phyloP scores from a whole-genome alignment of 1,284 basidiomycete genomes.

The Pholiota adiposa region DNA sequence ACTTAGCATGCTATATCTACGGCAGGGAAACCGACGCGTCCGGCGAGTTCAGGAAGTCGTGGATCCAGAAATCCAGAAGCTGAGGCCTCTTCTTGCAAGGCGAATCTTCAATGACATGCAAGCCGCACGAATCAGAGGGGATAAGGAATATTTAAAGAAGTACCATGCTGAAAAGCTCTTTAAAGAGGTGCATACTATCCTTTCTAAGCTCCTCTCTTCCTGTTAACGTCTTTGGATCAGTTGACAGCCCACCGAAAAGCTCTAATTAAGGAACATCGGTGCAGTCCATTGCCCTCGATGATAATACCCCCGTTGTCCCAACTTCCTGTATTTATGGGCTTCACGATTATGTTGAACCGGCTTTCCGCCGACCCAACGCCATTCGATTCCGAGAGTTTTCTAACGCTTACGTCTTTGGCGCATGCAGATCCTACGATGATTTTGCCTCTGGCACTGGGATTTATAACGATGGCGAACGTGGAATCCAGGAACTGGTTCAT shows the following conservation, averaged over 20 bases:
- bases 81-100: slow-evolving; percentile 56
- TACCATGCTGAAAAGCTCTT: slow-evolving; percentile 53
- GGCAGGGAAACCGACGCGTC: slow-evolving; percentile 66
- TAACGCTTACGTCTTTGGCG: slow-evolving; percentile 71
- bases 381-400: slow-evolving; percentile 75
- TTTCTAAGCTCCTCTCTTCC: not conserved
- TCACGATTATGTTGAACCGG: slow-evolving; percentile 62
- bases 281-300: slow-evolving; percentile 63
- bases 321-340: slow-evolving; percentile 73
- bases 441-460: slow-evolving; percentile 72
- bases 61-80: slow-evolving; percentile 63
- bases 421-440: slow-evolving; percentile 73
- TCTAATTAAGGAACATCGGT: slow-evolving; percentile 60
- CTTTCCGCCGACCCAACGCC: slow-evolving; percentile 62
- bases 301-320: slow-evolving; percentile 67
- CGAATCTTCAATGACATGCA: slow-evolving; percentile 64
- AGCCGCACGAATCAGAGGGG: slow-evolving; percentile 52
- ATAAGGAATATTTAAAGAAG: slow-evolving; percentile 54
- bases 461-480: slow-evolving; percentile 78
- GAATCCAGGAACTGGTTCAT: slow-evolving; percentile 76
- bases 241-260: slow-evolving; percentile 58
- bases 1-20: slow-evolving; percentile 7
- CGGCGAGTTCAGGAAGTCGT: slow-evolving; percentile 70
- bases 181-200: slow-evolving; percentile 40
- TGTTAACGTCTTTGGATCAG: slow-evolving; percentile 38